These are phyloP conservation scores for Cordyceps farinosa DNA, from an alignment of 2,329 filamentous ascomycete genomes.

Conservation along the genomic window DNA sequence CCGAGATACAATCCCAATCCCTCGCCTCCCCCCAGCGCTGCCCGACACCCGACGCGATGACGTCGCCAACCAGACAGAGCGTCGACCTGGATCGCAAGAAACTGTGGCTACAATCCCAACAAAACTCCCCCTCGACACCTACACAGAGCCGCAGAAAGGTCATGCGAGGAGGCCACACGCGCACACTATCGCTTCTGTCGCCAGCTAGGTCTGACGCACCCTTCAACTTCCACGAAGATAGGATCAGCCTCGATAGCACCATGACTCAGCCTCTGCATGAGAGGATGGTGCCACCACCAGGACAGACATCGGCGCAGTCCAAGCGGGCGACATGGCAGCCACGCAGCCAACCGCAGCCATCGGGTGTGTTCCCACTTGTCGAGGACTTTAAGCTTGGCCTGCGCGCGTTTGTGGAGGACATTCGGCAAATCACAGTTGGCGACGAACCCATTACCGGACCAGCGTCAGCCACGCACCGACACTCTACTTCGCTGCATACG, in stretches of 20 bases:
- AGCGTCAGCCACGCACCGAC: conserved; percentile 26
- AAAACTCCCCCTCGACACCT: conserved; percentile 32
- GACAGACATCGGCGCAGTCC: conserved; percentile 37
- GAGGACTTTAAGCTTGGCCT: conserved; percentile 86
- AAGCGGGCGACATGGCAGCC: conserved; percentile 62
- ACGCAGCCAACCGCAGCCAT: conserved; percentile 41
- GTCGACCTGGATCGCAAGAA: conserved; percentile 71
- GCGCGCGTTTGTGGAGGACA: conserved; percentile 92
- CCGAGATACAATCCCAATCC: conserved; percentile 55
- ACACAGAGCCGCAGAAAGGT: conserved; percentile 53
- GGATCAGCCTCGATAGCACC: conserved; percentile 8
- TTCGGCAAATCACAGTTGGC: conserved; percentile 91
- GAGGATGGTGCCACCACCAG: conserved; percentile 29
- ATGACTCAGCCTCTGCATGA: conserved; percentile 1
- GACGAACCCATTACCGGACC: conserved; percentile 74
- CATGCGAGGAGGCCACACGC: conserved; percentile 63
- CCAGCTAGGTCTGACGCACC: conserved; percentile 48
- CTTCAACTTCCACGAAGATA: conserved; percentile 42
- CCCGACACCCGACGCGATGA: conserved; percentile 29
- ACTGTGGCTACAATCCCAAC: conserved; percentile 55
- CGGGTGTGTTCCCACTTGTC: conserved; percentile 70
- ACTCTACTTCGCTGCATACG: conserved; percentile 10
- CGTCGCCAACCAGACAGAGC: conserved; percentile 36
- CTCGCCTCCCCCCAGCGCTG: conserved; percentile 34
- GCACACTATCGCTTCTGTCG: conserved; percentile 78